These are phyloP conservation scores for Rubia yunnanensis DNA, from an alignment of 257 asterid species.

Conservation along the genomic window DNA sequence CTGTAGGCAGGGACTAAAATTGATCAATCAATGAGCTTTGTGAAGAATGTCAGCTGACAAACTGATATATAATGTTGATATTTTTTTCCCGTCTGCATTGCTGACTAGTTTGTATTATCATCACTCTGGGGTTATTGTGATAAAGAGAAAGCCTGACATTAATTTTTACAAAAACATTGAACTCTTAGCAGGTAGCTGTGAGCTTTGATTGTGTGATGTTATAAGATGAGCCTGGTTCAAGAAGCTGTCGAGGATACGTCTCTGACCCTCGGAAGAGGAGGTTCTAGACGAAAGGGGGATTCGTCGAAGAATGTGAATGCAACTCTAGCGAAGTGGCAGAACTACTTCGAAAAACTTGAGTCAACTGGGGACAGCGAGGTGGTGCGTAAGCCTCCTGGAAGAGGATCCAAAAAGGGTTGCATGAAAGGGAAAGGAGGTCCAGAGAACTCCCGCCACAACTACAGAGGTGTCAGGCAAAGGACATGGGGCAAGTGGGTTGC, in stretches of 20 bases:
- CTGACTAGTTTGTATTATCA: not conserved
- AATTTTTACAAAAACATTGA: not conserved
- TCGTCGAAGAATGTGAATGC: constrained; percentile 5
- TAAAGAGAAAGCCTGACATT: not conserved
- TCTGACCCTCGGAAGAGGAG: constrained; percentile 4
- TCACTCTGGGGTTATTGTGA: not conserved
- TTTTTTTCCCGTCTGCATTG: not conserved
- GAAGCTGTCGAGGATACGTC: constrained; percentile 12
- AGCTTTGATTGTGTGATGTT: not conserved
- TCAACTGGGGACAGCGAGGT: not conserved
- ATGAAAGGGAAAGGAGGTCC: constrained; percentile 15
- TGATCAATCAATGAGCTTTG: not conserved
- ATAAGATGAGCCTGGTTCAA: constrained; percentile 3
- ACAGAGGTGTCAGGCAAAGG: constrained; percentile 15
- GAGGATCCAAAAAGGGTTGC: constrained; percentile 11
- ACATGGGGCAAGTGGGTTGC: constrained; percentile 17
- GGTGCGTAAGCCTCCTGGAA: constrained; percentile 12
- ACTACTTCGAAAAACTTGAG: constrained; percentile 7
- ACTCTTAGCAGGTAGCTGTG: constrained; percentile 1
- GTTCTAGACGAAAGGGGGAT: constrained; percentile 3
- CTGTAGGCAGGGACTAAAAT: not conserved
- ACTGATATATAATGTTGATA: not conserved
- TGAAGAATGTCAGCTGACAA: not conserved
- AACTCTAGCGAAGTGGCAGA: constrained; percentile 10
- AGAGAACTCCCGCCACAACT: constrained; percentile 10